Base-by-base conservation (phyloP, 441 rosid genomes). In the Erodium texanum region DNA sequence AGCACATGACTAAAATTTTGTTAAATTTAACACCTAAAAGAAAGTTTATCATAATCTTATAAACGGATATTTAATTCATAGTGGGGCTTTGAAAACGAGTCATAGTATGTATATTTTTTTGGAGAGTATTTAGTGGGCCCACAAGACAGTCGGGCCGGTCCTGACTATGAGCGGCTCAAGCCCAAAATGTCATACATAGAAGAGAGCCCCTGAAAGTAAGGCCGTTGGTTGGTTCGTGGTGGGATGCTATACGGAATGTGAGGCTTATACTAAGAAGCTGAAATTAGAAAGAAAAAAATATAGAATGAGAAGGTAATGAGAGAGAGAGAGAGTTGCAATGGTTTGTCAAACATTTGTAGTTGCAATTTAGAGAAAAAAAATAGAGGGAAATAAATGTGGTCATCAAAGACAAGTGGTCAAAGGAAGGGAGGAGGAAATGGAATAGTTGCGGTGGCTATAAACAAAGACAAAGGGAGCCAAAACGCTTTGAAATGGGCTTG, bases 401-500 rank as follows among this genome's bases (percentile, higher is more conserved):
- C 59, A 16, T 52, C 59, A 52, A 52, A 52, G 59, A 52, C 59
- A 52, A 52, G 20, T 16, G 4, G 29, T 27, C 59, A 74, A 73
- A 78, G 64, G 50, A 70, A 59, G 58, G 58, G 64, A 62, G 81
- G 82, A 12, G 64, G 62, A n/a, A 74, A 66, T 11, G 92, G 93
- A 0, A 66, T 84, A 74, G 88, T 89, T 54, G 96, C 97, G 8
- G 97, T 91, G 64, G 97, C 96, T 6, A 88, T 93, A 3, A 96
- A 91, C 48, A 85, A 83, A 63, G 93, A 91, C 23, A 88, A 83
- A 75, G 85, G 86, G 62, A 89, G 97, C 85, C 97, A 87, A 64
- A 74, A 78, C 70, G 99, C 99, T 56, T 79, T 93, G 38, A 93
- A 86, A 86, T 93, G 96, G 96, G 86, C 97, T 0, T 77, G 82